These are phyloP conservation scores for Chlorencoelia australis DNA, from an alignment of 2,329 filamentous ascomycete genomes.

Conservation along the genomic window DNA sequence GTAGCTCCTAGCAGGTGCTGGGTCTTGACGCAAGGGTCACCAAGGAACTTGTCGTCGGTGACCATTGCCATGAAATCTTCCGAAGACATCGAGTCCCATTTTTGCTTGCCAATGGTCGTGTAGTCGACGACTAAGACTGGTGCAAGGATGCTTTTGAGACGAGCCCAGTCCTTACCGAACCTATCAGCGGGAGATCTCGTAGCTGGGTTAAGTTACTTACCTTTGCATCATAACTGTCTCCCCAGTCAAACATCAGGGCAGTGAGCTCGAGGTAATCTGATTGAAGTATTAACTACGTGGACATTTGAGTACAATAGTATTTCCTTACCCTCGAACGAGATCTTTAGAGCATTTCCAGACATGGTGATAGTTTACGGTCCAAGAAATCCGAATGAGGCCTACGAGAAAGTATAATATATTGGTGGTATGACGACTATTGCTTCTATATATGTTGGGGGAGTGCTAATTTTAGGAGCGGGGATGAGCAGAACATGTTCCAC, in stretches of 20 bases:
- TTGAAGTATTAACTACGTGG: neutral
- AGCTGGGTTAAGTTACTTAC: slow-evolving; percentile 4
- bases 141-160: slow-evolving; percentile 18
- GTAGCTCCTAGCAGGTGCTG: slow-evolving; percentile 54
- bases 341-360: too few relatives aligned
- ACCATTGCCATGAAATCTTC: slow-evolving; percentile 53
- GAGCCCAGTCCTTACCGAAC: slow-evolving; percentile 19
- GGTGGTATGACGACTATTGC: too few relatives aligned
- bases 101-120: slow-evolving; percentile 48
- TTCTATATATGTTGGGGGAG: too few relatives aligned
- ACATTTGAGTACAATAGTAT: neutral
- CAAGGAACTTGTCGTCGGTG: slow-evolving; percentile 45
- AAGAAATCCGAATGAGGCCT: too few relatives aligned
- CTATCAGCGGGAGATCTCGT: neutral
- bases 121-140: slow-evolving; percentile 43
- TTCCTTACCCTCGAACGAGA: slow-evolving; percentile 8
- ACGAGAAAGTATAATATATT: too few relatives aligned
- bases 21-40: slow-evolving; percentile 50
- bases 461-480: too few relatives aligned
- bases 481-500: too few relatives aligned
- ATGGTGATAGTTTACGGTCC: too few relatives aligned
- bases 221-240: slow-evolving; percentile 56
- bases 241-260: slow-evolving; percentile 48
- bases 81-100: slow-evolving; percentile 51
- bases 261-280: slow-evolving; percentile 42